Conservation (phyloP, 1,284 basidiomycete genomes). For the Tilletia horrida region DNA sequence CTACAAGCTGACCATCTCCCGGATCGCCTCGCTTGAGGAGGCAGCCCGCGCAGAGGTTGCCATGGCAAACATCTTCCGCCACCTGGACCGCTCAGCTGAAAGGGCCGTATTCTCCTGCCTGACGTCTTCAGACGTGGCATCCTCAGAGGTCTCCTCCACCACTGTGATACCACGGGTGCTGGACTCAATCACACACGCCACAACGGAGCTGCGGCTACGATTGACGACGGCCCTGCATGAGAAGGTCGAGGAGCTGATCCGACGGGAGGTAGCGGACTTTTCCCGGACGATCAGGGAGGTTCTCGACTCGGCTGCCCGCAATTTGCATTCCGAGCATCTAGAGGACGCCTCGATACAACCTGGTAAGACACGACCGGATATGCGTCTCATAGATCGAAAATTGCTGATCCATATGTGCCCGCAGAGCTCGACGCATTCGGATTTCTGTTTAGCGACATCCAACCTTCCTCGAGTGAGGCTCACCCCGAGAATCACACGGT, state of each 20-base stretch:
- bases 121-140: not conserved
- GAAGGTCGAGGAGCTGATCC: not conserved
- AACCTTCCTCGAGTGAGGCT: not conserved
- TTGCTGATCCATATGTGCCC: not conserved
- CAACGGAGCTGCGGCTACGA: not conserved
- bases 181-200: too few species aligned
- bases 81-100: not conserved
- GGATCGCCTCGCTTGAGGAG: not conserved
- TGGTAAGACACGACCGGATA: not conserved
- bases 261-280: not conserved
- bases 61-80: not conserved
- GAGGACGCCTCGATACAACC: not conserved
- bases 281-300: not conserved
- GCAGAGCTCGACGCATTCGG: slow-evolving; percentile 7
- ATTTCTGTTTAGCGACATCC: not conserved
- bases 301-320: not conserved
- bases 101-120: not conserved
- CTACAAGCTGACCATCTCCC: not conserved
- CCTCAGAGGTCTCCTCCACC: not conserved
- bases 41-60: slow-evolving; percentile 5
- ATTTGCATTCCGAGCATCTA: not conserved
- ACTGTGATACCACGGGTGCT: not conserved
- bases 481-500: not conserved
- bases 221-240: not conserved
- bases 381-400: not conserved